Conservation (phyloP, 148 eudicot species). For the Pharnaceum exiguum region DNA sequence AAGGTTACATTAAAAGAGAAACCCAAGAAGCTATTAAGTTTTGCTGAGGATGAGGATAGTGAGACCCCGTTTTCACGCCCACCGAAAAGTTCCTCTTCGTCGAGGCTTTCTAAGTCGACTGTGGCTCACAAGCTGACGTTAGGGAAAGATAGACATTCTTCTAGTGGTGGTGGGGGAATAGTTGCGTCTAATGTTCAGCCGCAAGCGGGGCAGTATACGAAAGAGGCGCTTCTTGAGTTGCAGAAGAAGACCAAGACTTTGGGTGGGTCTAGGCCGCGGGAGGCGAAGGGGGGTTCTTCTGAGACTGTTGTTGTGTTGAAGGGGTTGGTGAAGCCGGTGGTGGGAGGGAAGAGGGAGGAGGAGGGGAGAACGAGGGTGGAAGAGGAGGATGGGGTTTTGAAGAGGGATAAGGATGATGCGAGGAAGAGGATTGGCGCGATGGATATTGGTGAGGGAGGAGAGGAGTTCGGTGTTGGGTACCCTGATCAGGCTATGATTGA, state of each 20-base stretch:
- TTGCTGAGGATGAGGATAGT: conserved; percentile 73
- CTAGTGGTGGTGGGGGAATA: conserved; percentile 17
- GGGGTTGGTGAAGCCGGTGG: conserved; percentile 58
- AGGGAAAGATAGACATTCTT: conserved; percentile 42
- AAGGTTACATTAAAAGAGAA: conserved; percentile 45
- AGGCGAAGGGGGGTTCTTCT: conserved; percentile 17
- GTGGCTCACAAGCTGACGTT: conserved; percentile 55
- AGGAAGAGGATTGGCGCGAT: conserved; percentile 24
- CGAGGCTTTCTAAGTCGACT: conserved; percentile 36
- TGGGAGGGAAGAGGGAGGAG: conserved; percentile 12
- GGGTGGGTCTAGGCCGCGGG: conserved; percentile 30
- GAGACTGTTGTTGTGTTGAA: conserved; percentile 73
- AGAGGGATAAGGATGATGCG: conserved; percentile 31
- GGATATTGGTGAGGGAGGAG: conserved; percentile 31
- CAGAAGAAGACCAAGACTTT: conserved; percentile 80
- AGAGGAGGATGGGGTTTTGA: background rate
- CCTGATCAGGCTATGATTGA: conserved; percentile 65
- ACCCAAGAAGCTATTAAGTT: conserved; percentile 62
- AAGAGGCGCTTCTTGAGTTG: conserved; percentile 77
- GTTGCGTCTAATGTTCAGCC: conserved; percentile 68
- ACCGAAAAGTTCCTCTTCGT: conserved; percentile 24
- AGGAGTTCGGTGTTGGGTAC: conserved; percentile 7
- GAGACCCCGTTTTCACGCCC: conserved; percentile 47
- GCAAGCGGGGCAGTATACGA: conserved; percentile 73
- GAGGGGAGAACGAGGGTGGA: conserved; percentile 14